Evolutionary conservation across 345 rosid species (phyloP).

Genomic region (Diplotaxis tenuifolia): DNA sequence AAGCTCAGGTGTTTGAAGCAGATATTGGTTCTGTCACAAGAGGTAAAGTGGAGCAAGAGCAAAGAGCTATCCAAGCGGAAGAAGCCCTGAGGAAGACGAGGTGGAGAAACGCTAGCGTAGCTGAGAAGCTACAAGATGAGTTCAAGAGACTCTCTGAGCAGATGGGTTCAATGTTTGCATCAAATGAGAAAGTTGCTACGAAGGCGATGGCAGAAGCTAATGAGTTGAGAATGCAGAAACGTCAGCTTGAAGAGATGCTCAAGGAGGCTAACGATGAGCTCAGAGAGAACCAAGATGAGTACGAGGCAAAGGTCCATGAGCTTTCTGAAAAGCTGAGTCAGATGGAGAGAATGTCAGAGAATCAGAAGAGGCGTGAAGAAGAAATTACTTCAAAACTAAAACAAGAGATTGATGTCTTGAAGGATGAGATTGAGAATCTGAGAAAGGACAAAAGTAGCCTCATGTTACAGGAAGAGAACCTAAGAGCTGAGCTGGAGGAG

Average conservation of each 20-base stretch:
- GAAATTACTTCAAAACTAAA: conserved; percentile 41
- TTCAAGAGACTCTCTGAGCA: conserved; percentile 67
- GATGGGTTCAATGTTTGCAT: conserved; percentile 74
- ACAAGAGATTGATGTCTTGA: conserved; percentile 43
- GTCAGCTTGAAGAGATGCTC: conserved; percentile 59
- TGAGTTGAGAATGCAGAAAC: conserved; percentile 59
- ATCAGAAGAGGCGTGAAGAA: conserved; percentile 50
- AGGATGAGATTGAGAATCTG: conserved; percentile 47
- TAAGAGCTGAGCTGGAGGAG: conserved; percentile 35
- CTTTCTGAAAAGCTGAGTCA: conserved; percentile 50
- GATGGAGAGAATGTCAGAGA: conserved; percentile 45
- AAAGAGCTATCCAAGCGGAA: conserved; percentile 83
- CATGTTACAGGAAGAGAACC: conserved; percentile 41
- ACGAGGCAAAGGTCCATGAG: conserved; percentile 49
- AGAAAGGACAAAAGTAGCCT: conserved; percentile 33
- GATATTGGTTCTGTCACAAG: conserved; percentile 58
- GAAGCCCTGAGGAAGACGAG: conserved; percentile 63
- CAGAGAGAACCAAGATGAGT: conserved; percentile 42
- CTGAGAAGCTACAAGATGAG: conserved; percentile 82
- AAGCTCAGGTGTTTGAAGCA: conserved; percentile 50
- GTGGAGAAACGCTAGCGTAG: conserved; percentile 70
- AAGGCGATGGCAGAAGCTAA: conserved; percentile 72
- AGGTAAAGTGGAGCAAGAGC: conserved; percentile 74
- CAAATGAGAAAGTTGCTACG: conserved; percentile 79
- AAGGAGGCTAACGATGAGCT: conserved; percentile 56